Evolutionary conservation across 2,329 filamentous ascomycete species (phyloP), one percentile per base, ranked within the genome.

Genomic region (Pseudocercospora fuligena): DNA sequence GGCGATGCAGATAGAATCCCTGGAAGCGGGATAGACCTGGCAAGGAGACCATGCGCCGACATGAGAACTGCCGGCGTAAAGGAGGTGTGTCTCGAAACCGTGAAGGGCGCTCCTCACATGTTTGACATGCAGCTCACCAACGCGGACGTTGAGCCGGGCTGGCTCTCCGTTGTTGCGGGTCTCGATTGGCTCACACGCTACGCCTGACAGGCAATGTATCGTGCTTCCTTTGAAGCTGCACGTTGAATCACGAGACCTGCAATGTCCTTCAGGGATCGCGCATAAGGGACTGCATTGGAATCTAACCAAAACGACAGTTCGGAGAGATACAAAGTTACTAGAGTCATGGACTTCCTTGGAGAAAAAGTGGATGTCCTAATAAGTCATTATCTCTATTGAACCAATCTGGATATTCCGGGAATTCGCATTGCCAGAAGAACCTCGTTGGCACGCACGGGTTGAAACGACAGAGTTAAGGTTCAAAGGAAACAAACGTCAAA

Each of bases 81-180:
- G 29, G 67, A 69, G 43, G 61, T 69, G 6, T 25, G 27, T n/a
- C 60, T 72, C 29, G 61, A 67, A 40, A 56, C 65, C 11, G 67
- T 69, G 19, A 56, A 63, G 12, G 69, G 66, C 8, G 70, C 60
- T 19, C 58, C 54, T 23, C 71, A 72, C 61, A 70, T 71, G 69
- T 72, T 71, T 47, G 71, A 72, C 66, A 11, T 71, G 51, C 61
- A 65, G 56, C 69, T 66, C 14, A 67, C 60, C 5, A 63, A 54
- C 14, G 67, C 60, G 1, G 61, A 58, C n/a, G 69, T 65, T 14
- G 67, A 66, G 16, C 61, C 66, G 14, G 65, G 65, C 29, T 71
- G 69, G 70, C 33, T 68, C 29, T 59, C 64, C 47, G 66, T 71
- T 11, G 60, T 69, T 8, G 64, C 60, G 54, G 66, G 61, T 11